Evolutionary conservation across 768 basidiomycete species (phyloP), one percentile per base, ranked within the genome.

Genomic region (Cystofilobasidium ferigula): DNA sequence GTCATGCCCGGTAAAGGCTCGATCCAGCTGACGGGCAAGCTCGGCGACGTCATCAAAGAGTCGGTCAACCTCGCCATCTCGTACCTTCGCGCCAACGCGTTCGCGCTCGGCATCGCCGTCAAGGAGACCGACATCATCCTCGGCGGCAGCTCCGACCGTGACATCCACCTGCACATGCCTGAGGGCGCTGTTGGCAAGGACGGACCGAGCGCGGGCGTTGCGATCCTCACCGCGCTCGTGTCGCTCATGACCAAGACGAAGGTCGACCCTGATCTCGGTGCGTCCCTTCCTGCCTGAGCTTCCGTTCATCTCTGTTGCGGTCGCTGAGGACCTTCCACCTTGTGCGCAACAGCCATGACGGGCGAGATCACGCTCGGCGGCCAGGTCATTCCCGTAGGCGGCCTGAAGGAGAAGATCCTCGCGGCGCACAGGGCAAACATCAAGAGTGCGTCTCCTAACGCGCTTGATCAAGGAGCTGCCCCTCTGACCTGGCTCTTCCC

Each of bases 351-450:
- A 91, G 92, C 95, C 8, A 93, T 98, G 91, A 98, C 95, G 0
- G 95, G 95, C 20, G 95, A 99, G 76, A 91, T 99, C 64, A 91
- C 93, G 1, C 84, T 99, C 20, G 86, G 92, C 0, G 95, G 95
- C 0, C 91, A 95, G 76, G 94, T 99, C 12, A 81, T 95, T 0
- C 90, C 94, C 2, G 94, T 99, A 13, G 94, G 94, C 10, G 94
- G 94, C 0, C 77, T 98, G 69, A 97, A 95, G 79, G 89, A 90
- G 78, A 93, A 95, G 80, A 91, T 94, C 69, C 82, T 97, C 1
- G 94, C 94, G 1, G 94, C 95, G 0, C 95, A 99, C 74, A 85
- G 95, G 22, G 91, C 95, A 0, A 92, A 91, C 3, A 95, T 98
- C 80, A 92, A 87, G 78, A 93, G 86, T 76, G 67, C 70, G 74